Base-by-base conservation (phyloP, 371 early-diverging fungal genomes). In the Lichtheimia ramosa region DNA sequence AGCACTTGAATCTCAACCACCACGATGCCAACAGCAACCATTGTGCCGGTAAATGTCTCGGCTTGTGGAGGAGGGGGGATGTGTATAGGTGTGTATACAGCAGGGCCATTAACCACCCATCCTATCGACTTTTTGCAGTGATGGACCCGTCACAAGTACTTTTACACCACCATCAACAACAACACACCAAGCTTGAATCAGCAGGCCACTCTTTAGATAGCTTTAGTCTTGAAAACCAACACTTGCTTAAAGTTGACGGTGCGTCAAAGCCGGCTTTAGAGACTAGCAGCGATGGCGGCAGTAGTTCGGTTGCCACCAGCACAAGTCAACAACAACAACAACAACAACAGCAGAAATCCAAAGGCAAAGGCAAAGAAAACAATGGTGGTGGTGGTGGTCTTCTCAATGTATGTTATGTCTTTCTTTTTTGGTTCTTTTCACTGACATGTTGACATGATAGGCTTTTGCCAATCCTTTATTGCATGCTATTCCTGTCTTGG, bases 401-500 rank as follows among this genome's bases (percentile, higher is more conserved):
- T 39, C 54, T 69, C 20, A 66, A 73, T 42, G 70, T 73, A 69
- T 51, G 41, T 15, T 25, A 23, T 5, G 39, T 14, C 4, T 23
- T n/a, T 20, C n/a, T 34, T 14, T 43, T 5, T 8, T 34, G 3
- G 28, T 28, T 34, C 2, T 25, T 46, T 16, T 18, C 20, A 16
- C 28, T 12, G 13, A 61, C 13, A n/a, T 34, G n/a, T 21, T 39
- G n/a, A 27, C 2, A 13, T 25, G 43, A 24, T 66, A 77, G 78
- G 78, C 68, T 8, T 69, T 77, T 25, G 72, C 74, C 8, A 81
- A 81, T 50, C 81, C 81, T 46, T 63, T 81, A 23, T 64, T 77
- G 20, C 81, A 81, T 65, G 81, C 81, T 24, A 81, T 81, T 54
- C 81, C 81, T 43, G 66, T 75, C 24, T 63, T 81, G 48, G 81